A percentile compares a stretch with the other conserved stretches of the same genome.
Evolutionary conservation across 352 stramenopile genomes (phyloP).

Genomic region (Peronosclerospora sorghi): DNA sequence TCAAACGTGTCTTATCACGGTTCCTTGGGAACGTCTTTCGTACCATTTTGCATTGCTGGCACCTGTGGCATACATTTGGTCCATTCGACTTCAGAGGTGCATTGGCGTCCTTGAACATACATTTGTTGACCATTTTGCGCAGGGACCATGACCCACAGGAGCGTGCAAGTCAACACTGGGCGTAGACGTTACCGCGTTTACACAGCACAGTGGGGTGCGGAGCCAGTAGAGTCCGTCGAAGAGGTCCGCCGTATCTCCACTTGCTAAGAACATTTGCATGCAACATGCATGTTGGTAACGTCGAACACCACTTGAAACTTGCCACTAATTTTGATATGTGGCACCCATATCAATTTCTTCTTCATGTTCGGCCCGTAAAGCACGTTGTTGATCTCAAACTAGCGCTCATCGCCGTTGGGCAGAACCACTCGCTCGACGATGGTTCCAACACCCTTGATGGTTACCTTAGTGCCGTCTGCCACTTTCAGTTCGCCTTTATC

Average conservation of each 20-base stretch:
- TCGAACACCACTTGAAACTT: conserved; percentile 13
- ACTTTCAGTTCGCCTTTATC: not conserved
- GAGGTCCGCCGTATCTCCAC: conserved; percentile 4
- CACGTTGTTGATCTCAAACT: conserved; percentile 7
- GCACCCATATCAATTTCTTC: conserved; percentile 9
- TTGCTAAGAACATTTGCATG: conserved; percentile 6
- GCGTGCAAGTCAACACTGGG: not conserved
- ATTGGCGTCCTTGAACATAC: not conserved
- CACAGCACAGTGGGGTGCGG: not conserved
- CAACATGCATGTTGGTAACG: conserved; percentile 5
- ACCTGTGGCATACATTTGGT: not conserved
- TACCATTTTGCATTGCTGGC: not conserved
- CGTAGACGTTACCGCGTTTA: not conserved
- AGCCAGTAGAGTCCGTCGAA: conserved; percentile 14
- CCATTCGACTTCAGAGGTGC: not conserved
- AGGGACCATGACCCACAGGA: not conserved
- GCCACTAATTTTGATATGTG: conserved; percentile 1
- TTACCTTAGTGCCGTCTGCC: not conserved
- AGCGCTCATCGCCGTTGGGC: conserved; percentile 3
- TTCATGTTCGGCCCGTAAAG: conserved; percentile 6
- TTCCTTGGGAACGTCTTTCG: not conserved
- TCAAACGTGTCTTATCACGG: not conserved
- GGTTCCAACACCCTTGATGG: conserved; percentile 1
- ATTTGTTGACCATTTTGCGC: not conserved
- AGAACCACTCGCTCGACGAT: not conserved